Conservation (phyloP, 805 yeast genomes). For the Metschnikowia baotianmanensis region DNA sequence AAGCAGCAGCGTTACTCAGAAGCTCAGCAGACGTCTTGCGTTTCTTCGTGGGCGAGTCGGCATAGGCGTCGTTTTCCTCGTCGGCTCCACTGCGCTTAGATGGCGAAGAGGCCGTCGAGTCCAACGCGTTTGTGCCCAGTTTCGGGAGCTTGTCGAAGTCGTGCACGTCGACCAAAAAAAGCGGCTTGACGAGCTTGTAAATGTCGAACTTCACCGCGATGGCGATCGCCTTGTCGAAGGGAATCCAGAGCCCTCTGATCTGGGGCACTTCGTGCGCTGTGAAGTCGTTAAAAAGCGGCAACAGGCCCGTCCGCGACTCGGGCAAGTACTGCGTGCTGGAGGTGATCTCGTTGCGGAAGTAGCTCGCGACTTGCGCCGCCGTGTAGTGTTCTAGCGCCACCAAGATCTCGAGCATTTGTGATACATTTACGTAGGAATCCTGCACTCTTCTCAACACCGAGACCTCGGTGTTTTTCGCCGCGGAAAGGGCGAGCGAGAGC, state of each 20-base stretch:
- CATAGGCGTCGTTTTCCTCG: slow-evolving; percentile 23
- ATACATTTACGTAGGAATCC: slow-evolving; percentile 40
- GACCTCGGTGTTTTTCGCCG: not conserved
- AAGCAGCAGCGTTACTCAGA: not conserved
- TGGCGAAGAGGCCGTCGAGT: slow-evolving; percentile 1
- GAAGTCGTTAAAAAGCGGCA: slow-evolving; percentile 27
- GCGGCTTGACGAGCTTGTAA: slow-evolving; percentile 34
- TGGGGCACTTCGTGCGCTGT: slow-evolving; percentile 26
- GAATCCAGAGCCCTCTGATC: slow-evolving; percentile 41
- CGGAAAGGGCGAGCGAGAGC: slow-evolving; percentile 20
- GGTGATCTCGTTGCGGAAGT: slow-evolving; percentile 32
- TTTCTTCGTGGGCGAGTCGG: slow-evolving; percentile 40
- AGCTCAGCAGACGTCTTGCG: slow-evolving; percentile 17
- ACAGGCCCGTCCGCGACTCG: slow-evolving; percentile 19
- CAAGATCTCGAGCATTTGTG: slow-evolving; percentile 36
- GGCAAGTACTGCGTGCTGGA: slow-evolving; percentile 31
- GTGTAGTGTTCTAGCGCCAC: slow-evolving; percentile 27
- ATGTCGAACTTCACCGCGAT: slow-evolving; percentile 40
- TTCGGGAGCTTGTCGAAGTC: slow-evolving; percentile 39
- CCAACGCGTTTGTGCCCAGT: not conserved
- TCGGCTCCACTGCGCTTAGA: slow-evolving; percentile 1
- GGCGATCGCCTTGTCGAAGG: slow-evolving; percentile 42
- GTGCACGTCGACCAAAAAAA: slow-evolving; percentile 45
- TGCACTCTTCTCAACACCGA: slow-evolving; percentile 39
- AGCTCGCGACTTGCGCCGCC: slow-evolving; percentile 28